Evolutionary conservation across 306 rosid genomes (phyloP).

Genomic region (Medicago arabica): DNA sequence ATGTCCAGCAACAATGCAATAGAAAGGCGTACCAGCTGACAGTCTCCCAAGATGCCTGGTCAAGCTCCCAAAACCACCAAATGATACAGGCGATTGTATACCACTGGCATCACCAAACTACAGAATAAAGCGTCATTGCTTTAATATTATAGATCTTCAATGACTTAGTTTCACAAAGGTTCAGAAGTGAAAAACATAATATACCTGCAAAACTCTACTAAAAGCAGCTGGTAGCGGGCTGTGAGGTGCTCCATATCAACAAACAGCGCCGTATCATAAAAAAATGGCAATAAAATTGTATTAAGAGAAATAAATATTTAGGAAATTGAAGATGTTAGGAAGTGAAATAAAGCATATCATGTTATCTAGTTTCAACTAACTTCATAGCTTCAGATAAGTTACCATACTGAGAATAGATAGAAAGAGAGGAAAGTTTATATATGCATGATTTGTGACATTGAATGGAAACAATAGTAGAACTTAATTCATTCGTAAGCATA

Average conservation of each 20-base stretch:
- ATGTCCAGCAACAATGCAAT: slow-evolving; percentile 13
- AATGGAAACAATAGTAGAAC: neutral
- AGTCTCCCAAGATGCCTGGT: slow-evolving; percentile 91
- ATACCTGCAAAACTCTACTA: slow-evolving; percentile 85
- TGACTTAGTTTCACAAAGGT: slow-evolving; percentile 39
- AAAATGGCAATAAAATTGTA: neutral
- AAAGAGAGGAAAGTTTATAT: no score
- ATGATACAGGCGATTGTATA: slow-evolving; percentile 92
- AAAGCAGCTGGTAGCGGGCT: slow-evolving; percentile 92
- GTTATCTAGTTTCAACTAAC: no score
- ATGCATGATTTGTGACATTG: no score
- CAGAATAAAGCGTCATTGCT: slow-evolving; percentile 46
- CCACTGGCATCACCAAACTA: slow-evolving; percentile 99
- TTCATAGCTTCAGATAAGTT: no score
- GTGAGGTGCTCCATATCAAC: slow-evolving; percentile 44
- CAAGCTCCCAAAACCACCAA: slow-evolving; percentile 95
- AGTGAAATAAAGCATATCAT: no score
- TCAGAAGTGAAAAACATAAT: slow-evolving; percentile 37
- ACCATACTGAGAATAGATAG: no score
- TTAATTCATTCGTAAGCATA: slow-evolving; percentile 7
- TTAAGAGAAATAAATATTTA: neutral
- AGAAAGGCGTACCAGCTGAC: slow-evolving; percentile 58
- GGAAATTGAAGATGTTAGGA: slow-evolving; percentile 10
- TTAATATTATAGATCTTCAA: slow-evolving; percentile 37
- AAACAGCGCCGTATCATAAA: slow-evolving; percentile 44